phyloP scores from a whole-genome alignment of 371 early-diverging fungal species.

The Haplosporangium sp. region DNA sequence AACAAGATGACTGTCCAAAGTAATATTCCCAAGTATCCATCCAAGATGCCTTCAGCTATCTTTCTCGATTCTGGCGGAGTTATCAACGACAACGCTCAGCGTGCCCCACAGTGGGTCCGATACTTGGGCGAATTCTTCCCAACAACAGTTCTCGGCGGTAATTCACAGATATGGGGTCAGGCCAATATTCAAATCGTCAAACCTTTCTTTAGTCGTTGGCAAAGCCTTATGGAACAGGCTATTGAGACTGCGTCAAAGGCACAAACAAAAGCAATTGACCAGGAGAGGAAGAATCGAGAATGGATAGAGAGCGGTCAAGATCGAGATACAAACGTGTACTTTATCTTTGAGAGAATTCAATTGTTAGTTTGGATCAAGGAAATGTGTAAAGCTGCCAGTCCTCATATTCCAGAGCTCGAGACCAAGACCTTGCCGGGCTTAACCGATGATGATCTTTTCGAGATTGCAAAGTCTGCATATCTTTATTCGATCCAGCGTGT shows the following conservation, averaged over 20 bases:
- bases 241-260: conserved; percentile 17
- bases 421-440: conserved; percentile 5
- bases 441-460: conserved; percentile 25
- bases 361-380: conserved; percentile 36
- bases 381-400: conserved; percentile 26
- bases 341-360: conserved; percentile 42
- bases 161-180: conserved; percentile 25
- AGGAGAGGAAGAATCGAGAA: not conserved
- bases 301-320: not conserved
- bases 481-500: conserved; percentile 32
- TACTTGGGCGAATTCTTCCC: conserved; percentile 43
- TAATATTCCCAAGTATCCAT: conserved; percentile 10
- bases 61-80: conserved; percentile 51
- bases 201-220: conserved; percentile 41
- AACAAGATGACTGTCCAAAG: conserved; percentile 16
- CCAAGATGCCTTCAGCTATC: conserved; percentile 42
- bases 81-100: conserved; percentile 41
- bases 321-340: conserved; percentile 23
- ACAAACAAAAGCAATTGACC: conserved; percentile 5
- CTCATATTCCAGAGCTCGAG: conserved; percentile 15
- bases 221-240: conserved; percentile 36
- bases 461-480: conserved; percentile 28
- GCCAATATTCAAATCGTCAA: conserved; percentile 26
- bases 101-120: conserved; percentile 42
- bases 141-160: conserved; percentile 29